Evolutionary conservation across 768 basidiomycete species (phyloP), one percentile per base, ranked within the genome.

Genomic region (Tubosaeta sp.): DNA sequence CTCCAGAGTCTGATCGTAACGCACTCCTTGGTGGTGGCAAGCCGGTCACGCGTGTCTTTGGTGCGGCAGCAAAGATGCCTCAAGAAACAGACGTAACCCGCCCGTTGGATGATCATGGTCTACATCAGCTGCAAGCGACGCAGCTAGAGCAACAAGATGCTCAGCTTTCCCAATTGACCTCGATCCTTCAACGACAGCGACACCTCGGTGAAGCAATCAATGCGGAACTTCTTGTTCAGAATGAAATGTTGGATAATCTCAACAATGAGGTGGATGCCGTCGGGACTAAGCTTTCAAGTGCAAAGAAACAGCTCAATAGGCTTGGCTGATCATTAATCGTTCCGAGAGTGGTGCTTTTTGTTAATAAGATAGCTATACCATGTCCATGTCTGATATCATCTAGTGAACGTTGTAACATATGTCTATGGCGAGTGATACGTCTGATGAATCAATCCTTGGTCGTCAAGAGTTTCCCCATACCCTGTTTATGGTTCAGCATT

Each of bases 131-230:
- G 49, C 95, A 97, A 65, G 78, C 87, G 60, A 73, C 74, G 14
- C 84, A 93, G 71, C 83, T 97, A 61, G 77, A 86, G 42, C 78
- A 86, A 52, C 95, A 98, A 67, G 94, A 97, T 60, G 59, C 73
- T 27, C 87, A 94, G 60, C 73, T 95, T n/a, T 73, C 84, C 4
- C 80, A 86, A 57, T 73, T 98, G 42, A 85, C 89, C 1, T 79
- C 90, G 0, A 84, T 96, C 52, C 74, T 98, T 36, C 81, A 82
- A 59, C 79, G 94, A 32, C 94, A 97, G 69, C 78, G 84, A 62
- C 84, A 90, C 24, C 78, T 97, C 11, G 95, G 94, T 18, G 75
- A 87, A 51, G 92, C 91, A 8, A 96, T 98, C 52, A 78, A 80
- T 44, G 78, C 76, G 44, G 95, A 98, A 69, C 82, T 98, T 56